Base-by-base conservation (phyloP, 176 grass and related monocot species). In the Paspalum notatum region DNA sequence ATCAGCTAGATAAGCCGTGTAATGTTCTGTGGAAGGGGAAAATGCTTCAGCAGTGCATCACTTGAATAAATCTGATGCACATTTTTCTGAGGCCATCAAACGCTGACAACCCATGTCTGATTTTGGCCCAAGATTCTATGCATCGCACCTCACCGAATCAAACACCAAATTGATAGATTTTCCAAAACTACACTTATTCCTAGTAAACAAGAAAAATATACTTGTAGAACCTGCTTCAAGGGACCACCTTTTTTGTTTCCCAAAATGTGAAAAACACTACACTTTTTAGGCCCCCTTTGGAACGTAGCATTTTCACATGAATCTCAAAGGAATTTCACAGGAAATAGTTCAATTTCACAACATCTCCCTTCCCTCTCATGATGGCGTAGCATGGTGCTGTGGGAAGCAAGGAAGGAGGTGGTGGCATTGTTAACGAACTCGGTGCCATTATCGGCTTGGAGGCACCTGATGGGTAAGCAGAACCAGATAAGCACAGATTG, bases 71-170 rank as follows among this genome's bases (percentile, higher is more conserved):
- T 42, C 1, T 57, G 38, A 17, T 66, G 58, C 12, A 45, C 20
- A 55, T 26, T 82, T 43, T 61, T 20, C 20, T 70, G 26, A 60
- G 21, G 55, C 42, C 40, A 60, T 55, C 39, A 61, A 46, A 74
- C 49, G 59, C 1, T 72, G 46, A 38, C 24, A 65, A 72, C 41
- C 24, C 13, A 7, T n/a, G 72, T 80, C 76, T 74, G 2, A 66
- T 54, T 79, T 78, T 79, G 57, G 50, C 37, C 26, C 15, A 12
- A 62, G 25, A 60, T 60, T 61, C 22, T 61, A 61, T 61, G 14
- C 10, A 27, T 61, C 26, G 26, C 59, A 62, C 22, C 25, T 73
- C 40, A 22, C 11, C 40, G 5, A 39, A 67, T 44, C 65, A 44
- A 67, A 67, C 15, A 44, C 10, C 41, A 21, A 22, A 67, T 12